Evolutionary conservation across 2,329 filamentous ascomycete species (phyloP).

Genomic region (Alternaria incomplexa): DNA sequence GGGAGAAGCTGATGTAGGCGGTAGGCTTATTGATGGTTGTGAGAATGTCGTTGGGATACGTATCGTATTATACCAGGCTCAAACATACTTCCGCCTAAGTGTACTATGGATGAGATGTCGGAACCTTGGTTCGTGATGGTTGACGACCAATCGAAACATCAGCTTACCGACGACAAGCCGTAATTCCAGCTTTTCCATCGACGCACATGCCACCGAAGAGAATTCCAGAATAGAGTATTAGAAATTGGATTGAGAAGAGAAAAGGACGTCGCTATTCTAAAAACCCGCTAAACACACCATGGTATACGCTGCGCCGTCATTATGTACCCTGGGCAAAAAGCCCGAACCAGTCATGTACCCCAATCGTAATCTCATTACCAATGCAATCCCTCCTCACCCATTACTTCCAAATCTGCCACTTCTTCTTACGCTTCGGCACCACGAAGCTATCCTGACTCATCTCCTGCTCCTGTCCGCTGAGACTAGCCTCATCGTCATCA

Average conservation of each 20-base stretch:
- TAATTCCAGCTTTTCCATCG: neutral
- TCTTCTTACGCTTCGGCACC: slow-evolving; percentile 47
- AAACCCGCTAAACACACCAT: slow-evolving; percentile 1
- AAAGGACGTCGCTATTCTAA: neutral
- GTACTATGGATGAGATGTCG: neutral
- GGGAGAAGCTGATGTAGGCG: neutral
- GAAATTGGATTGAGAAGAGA: neutral
- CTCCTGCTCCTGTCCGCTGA: slow-evolving; percentile 37
- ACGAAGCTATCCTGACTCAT: slow-evolving; percentile 43
- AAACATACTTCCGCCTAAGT: neutral
- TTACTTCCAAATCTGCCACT: slow-evolving; percentile 47
- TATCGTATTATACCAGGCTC: neutral
- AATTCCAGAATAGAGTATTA: neutral
- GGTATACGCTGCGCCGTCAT: slow-evolving; percentile 3
- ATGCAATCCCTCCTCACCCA: neutral
- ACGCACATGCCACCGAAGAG: neutral
- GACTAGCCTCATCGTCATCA: slow-evolving; percentile 29
- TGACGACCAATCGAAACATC: neutral
- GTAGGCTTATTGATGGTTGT: neutral
- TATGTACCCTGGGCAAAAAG: neutral
- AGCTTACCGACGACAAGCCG: neutral
- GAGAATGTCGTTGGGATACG: neutral
- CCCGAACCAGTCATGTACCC: neutral
- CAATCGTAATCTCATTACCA: slow-evolving; percentile 10
- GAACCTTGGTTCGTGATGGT: neutral